phyloP scores from a whole-genome alignment of 495 filamentous ascomycete genomes.

The Ascobolus immersus region DNA sequence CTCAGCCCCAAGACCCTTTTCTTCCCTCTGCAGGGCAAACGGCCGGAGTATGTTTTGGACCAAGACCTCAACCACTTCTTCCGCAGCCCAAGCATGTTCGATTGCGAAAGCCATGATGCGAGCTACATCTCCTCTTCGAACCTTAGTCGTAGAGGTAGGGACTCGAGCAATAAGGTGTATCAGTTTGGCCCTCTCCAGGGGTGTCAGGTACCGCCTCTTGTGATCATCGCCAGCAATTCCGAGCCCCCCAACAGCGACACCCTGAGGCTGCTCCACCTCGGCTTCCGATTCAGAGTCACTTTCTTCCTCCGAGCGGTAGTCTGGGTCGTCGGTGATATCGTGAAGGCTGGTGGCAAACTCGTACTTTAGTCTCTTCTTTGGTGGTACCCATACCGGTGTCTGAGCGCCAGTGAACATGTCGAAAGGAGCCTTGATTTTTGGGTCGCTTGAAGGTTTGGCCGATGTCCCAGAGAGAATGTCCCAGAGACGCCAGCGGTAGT shows the following conservation, averaged over 20 bases:
- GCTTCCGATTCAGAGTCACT: conserved; percentile 38
- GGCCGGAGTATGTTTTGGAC: conserved; percentile 54
- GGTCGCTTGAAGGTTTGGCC: conserved; percentile 13
- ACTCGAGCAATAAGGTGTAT: conserved; percentile 55
- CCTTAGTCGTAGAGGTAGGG: conserved; percentile 44
- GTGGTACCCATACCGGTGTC: conserved; percentile 12
- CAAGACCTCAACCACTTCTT: conserved; percentile 75
- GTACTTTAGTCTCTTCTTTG: conserved; percentile 10
- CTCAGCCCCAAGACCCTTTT: conserved; percentile 1
- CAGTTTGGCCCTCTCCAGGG: conserved; percentile 60
- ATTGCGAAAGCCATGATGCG: conserved; percentile 75
- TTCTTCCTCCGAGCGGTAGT: conserved; percentile 72
- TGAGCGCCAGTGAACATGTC: conserved; percentile 11
- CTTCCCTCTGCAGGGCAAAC: conserved; percentile 27
- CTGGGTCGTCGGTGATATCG: conserved; percentile 22
- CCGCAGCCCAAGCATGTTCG: conserved; percentile 53
- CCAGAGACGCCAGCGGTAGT: conserved; percentile 82
- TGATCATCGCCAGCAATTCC: conserved; percentile 22
- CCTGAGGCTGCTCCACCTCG: conserved; percentile 20
- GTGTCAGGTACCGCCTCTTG: conserved; percentile 52
- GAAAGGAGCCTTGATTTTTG: conserved; percentile 1
- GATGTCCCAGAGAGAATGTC: conserved; percentile 39
- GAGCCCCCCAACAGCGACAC: conserved; percentile 8
- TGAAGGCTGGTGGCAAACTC: conserved; percentile 12
- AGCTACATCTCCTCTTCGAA: conserved; percentile 68